Evolutionary conservation across 352 stramenopile species (phyloP).

Genomic region (Phytophthora cactorum): DNA sequence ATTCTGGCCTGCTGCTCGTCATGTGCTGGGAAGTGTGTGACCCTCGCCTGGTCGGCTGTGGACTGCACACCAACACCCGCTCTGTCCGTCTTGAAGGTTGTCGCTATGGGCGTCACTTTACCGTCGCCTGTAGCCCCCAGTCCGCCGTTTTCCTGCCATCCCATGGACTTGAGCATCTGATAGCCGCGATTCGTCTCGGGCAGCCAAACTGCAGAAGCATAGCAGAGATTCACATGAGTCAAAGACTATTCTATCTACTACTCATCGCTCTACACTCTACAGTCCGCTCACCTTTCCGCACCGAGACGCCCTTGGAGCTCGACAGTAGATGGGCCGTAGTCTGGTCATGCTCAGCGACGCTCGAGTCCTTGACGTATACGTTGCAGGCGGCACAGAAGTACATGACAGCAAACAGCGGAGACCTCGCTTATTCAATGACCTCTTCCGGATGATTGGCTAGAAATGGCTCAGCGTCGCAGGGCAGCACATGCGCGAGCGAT

Average conservation of each 20-base stretch:
- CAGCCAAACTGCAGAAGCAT: slow-evolving; percentile 54
- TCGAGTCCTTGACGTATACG: slow-evolving; percentile 64
- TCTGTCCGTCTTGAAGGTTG: slow-evolving; percentile 61
- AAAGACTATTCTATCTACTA: background rate
- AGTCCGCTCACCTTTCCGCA: slow-evolving; percentile 48
- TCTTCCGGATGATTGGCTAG: slow-evolving; percentile 29
- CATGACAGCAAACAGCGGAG: slow-evolving; percentile 28
- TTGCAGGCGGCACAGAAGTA: slow-evolving; percentile 73
- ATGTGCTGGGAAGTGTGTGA: slow-evolving; percentile 52
- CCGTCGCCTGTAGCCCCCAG: slow-evolving; percentile 43
- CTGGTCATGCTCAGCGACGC: slow-evolving; percentile 57
- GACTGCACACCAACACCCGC: slow-evolving; percentile 43
- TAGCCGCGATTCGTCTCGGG: slow-evolving; percentile 73
- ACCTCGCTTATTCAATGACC: background rate
- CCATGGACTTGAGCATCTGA: slow-evolving; percentile 64
- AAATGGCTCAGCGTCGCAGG: slow-evolving; percentile 32
- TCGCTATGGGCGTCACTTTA: slow-evolving; percentile 54
- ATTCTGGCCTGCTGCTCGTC: slow-evolving; percentile 42
- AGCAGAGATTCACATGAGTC: background rate
- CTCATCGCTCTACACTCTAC: background rate
- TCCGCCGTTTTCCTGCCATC: slow-evolving; percentile 53
- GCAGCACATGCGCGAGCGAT: slow-evolving; percentile 44
- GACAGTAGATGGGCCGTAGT: slow-evolving; percentile 59
- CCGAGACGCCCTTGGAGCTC: slow-evolving; percentile 46
- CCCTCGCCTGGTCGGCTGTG: slow-evolving; percentile 31